Base-by-base conservation (phyloP, 2,329 filamentous ascomycete genomes). In the Colletotrichum echinochloae region DNA sequence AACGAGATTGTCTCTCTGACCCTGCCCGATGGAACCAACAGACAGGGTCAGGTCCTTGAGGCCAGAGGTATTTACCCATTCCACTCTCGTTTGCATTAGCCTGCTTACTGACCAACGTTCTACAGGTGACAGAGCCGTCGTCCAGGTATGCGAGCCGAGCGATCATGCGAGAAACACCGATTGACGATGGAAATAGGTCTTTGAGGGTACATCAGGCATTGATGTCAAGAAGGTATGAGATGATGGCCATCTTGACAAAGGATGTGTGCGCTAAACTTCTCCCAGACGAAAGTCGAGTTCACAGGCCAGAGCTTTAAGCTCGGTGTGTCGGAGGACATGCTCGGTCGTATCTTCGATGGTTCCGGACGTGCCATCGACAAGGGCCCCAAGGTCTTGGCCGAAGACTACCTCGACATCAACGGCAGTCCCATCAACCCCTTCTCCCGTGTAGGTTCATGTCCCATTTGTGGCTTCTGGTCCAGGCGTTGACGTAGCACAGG, bases 331-430 rank as follows among this genome's bases (percentile, higher is more conserved):
- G 97, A 99, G 85, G 96, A 99, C 86, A 99, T 99, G 96, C 85
- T 99, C 84, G 96, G 96, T 75, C 95, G 97, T 86, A 94, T 98
- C 83, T 99, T 99, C 81, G 95, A 99, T 86, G 96, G 96, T 78
- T 98, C 96, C 72, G 96, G 96, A 80, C 92, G 95, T 83, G 93
- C 97, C 76, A 99, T 99, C 82, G 96, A 99, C 86, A 99, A 98
- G 86, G 96, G 97, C 65, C 96, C 96, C 72, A 98, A 98, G 86
- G 96, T 99, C 78, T 86, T 99, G 74, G 95, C 96, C 62, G 96
- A 99, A 83, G 96, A 99, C 78, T 99, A 97, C 83, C 88, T 99
- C 77, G 97, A 99, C 82, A 99, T 99, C 86, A 99, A 99, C 87
- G 96, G 96, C 80, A 96, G 91, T 82, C 95, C 96, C 71, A 99